Evolutionary conservation across 228 moss, liverwort and hornwort species (phyloP).

Genomic region (Sphagnum fallax): DNA sequence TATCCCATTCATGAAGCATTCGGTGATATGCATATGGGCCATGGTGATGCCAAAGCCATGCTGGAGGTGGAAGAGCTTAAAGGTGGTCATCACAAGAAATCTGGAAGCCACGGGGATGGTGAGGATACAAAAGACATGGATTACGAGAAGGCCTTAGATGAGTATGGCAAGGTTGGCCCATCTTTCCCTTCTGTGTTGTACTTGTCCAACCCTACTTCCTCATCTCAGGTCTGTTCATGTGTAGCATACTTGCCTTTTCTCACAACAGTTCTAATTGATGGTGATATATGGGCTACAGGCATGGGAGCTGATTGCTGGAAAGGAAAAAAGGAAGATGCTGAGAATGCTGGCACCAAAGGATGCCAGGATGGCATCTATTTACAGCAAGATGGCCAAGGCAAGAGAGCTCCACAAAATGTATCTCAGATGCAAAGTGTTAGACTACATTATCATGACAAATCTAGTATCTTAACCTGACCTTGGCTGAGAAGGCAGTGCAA

Average conservation of each 20-base stretch:
- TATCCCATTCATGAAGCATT: slow-evolving; percentile 70
- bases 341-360: slow-evolving; percentile 36
- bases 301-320: slow-evolving; percentile 61
- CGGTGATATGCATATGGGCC: slow-evolving; percentile 67
- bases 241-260: too few species aligned
- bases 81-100: slow-evolving; percentile 18
- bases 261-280: too few species aligned
- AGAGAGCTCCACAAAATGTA: neutral
- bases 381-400: slow-evolving; percentile 80
- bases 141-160: slow-evolving; percentile 57
- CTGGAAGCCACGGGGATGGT: neutral
- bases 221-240: too few species aligned
- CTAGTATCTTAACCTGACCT: too few species aligned
- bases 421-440: neutral
- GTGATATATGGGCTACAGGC: slow-evolving; percentile 26
- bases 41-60: slow-evolving; percentile 61
- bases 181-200: neutral
- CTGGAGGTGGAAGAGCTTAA: slow-evolving; percentile 26
- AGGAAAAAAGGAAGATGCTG: slow-evolving; percentile 27
- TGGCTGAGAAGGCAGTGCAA: too few species aligned
- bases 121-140: slow-evolving; percentile 24
- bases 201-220: neutral
- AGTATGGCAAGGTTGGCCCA: slow-evolving; percentile 36
- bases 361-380: slow-evolving; percentile 60
- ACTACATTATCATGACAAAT: too few species aligned